Percentiles rank a stretch among this genome's conserved stretches.
Evolutionary conservation across 116 monocot species (phyloP).

Genomic region (Papilionanthe hybrid): DNA sequence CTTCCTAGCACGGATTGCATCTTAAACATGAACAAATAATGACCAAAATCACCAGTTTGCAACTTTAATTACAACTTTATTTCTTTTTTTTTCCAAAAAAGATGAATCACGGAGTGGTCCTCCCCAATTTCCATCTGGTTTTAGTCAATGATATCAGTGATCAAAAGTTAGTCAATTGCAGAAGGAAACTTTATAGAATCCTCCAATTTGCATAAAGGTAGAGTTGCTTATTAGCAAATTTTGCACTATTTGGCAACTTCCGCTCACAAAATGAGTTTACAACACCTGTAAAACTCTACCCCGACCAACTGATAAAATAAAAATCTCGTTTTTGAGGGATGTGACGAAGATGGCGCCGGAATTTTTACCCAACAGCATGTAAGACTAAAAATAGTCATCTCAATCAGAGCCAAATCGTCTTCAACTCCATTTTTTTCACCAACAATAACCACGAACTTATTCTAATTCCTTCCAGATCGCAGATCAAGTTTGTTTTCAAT

Average conservation of each 20-base stretch:
- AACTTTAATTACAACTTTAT: background rate
- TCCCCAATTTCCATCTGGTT: background rate
- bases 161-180: background rate
- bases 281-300: no score
- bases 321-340: no score
- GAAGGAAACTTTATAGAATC: background rate
- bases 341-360: no score
- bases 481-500: background rate
- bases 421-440: background rate
- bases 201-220: background rate
- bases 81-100: background rate
- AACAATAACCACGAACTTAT: background rate
- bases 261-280: no score
- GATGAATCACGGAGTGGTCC: no score
- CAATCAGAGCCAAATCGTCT: background rate
- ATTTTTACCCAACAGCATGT: no score
- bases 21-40: background rate
- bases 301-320: no score
- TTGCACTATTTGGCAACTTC: background rate
- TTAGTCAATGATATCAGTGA: background rate
- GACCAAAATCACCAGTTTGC: background rate
- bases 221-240: background rate
- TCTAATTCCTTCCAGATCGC: background rate
- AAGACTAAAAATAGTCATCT: background rate
- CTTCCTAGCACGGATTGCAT: background rate